Evolutionary conservation across 148 eudicot species (phyloP), one percentile per base, ranked within the genome.

Genomic region (Arbutus unedo): DNA sequence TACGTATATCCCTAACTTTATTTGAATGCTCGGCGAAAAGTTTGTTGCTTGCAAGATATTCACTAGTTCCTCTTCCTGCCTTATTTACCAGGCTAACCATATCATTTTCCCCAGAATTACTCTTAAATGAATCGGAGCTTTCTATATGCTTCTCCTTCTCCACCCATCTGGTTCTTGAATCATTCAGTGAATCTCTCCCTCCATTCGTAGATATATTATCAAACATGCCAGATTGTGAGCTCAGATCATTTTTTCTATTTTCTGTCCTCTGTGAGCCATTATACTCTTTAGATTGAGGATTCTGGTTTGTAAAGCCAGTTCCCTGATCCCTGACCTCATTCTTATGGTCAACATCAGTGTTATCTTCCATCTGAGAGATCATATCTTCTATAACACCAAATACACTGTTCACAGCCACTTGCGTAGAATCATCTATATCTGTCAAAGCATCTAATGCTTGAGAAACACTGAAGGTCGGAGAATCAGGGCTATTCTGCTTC

Each of bases 391-490:
- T 83, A 57, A 90, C 99, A 89, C 92, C 87, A 84, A 94, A 94
- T 4, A 96, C 97, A 84, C 94, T 94, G 77, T 92, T 93, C 80
- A 96, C 98, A 84, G 99, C 99, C 87, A 89, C 85, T 84, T 96
- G 99, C 43, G 98, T 96, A 38, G 99, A 94, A 89, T 96, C 98
- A 84, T 96, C 99, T 81, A 96, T 84, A 16, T 94, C 97, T 23
- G 94, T 84, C 59, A 96, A 88, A 79, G 96, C 92, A 84, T 92
- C 95, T 0, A 96, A 89, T 86, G 97, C 98, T 85, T 93, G 91
- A 83, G 97, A 81, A 82, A 92, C 93, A 82, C 68, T 84, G 84
- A 96, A 94, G 72, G 74, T 74, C 53, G 92, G 84, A 67, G 88
- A 70, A 76, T 83, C 87, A 71, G 87, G 43, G 74, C 51, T 83